Evolutionary conservation across 2,329 filamentous ascomycete species (phyloP).

Genomic region (Chrysosphaeria jannelii): DNA sequence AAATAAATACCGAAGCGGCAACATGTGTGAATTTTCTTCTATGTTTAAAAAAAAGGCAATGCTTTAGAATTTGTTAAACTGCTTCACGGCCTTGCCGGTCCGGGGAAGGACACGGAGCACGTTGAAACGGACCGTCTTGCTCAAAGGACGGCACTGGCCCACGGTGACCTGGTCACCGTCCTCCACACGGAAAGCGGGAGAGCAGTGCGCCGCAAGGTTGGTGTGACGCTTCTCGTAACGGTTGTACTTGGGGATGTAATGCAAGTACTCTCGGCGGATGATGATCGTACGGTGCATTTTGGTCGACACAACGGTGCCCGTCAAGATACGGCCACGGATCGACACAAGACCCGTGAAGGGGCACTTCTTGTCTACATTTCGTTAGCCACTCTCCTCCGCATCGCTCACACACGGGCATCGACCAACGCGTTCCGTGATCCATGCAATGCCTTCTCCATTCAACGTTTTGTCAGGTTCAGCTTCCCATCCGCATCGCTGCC

Average conservation of each 20-base stretch:
- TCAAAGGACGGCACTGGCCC: constrained; percentile 95
- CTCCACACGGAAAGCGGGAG: constrained; percentile 98
- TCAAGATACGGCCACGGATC: constrained; percentile 99
- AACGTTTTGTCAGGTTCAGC: not conserved
- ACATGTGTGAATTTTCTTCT: too few relatives aligned
- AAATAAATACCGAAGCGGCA: too few relatives aligned
- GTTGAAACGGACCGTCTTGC: constrained; percentile 99
- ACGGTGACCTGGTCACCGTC: constrained; percentile 98
- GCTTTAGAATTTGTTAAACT: constrained; percentile 98
- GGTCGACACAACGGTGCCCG: constrained; percentile 94
- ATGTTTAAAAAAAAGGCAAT: too few relatives aligned
- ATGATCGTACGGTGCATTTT: constrained; percentile 99
- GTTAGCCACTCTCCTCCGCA: constrained; percentile 1
- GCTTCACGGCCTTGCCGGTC: constrained; percentile 92
- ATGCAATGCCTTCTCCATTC: too few relatives aligned
- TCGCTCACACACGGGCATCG: too few relatives aligned
- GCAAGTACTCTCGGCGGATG: constrained; percentile 98
- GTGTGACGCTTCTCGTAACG: constrained; percentile 99
- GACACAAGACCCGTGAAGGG: constrained; percentile 97
- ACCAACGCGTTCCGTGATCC: too few relatives aligned
- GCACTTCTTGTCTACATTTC: constrained; percentile 85
- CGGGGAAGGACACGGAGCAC: constrained; percentile 93
- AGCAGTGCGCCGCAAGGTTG: constrained; percentile 98
- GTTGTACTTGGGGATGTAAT: constrained; percentile 98
- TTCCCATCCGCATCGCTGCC: not conserved